A percentile compares a stretch with the other conserved stretches of the same genome.
phyloP scores from a whole-genome alignment of 2,329 filamentous ascomycete species.

The Nigrospora oryzae region DNA sequence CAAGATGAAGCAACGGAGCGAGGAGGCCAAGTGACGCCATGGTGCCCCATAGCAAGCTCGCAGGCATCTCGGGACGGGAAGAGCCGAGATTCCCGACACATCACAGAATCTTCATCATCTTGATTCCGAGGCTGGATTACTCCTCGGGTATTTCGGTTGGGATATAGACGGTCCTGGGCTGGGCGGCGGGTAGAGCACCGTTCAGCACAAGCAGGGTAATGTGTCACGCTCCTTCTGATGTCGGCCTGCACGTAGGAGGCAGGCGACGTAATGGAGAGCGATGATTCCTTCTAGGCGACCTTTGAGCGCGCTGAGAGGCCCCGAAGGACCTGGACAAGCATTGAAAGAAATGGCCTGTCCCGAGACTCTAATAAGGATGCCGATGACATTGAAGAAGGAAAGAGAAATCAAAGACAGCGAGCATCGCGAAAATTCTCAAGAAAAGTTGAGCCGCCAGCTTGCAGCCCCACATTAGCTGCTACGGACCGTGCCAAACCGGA shows the following conservation, averaged over 20 bases:
- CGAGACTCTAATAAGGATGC: slow-evolving; percentile 99
- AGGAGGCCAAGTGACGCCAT: slow-evolving; percentile 8
- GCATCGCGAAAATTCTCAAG: slow-evolving; percentile 16
- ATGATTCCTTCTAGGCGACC: slow-evolving; percentile 79
- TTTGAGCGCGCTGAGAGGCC: slow-evolving; percentile 93
- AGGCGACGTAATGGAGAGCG: slow-evolving; percentile 68
- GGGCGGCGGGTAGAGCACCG: background rate
- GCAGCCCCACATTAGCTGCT: slow-evolving; percentile 1
- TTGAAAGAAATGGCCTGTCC: slow-evolving; percentile 66
- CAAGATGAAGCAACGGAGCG: slow-evolving; percentile 72
- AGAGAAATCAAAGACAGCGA: slow-evolving; percentile 26
- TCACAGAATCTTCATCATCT: no score
- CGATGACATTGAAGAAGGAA: slow-evolving; percentile 65
- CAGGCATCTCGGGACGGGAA: no score
- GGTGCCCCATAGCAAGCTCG: no score
- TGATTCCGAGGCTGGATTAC: no score
- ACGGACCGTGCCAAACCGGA: no score
- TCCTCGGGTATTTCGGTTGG: no score
- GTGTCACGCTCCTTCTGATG: slow-evolving; percentile 30
- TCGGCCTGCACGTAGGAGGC: slow-evolving; percentile 29
- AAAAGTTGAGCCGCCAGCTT: background rate
- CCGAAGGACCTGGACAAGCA: slow-evolving; percentile 83
- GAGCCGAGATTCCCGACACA: no score
- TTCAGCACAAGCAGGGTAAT: background rate
- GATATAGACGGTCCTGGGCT: no score